Evolutionary conservation across 768 basidiomycete genomes (phyloP).

Genomic region (Pulveroboletus sp.): DNA sequence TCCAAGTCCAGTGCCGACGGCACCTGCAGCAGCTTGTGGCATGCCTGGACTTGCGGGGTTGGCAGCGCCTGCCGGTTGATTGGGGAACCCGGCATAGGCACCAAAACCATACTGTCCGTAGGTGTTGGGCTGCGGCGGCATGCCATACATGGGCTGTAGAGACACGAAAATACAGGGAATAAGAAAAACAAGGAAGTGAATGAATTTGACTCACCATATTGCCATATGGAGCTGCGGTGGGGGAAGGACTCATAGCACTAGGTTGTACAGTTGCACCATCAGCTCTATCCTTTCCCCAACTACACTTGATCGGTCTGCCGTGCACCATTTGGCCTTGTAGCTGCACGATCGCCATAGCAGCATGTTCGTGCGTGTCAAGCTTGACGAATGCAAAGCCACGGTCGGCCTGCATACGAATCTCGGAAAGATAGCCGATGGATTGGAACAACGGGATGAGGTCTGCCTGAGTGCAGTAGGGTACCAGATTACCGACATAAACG

Average conservation of each 20-base stretch:
- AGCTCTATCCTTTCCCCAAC: conserved; percentile 96
- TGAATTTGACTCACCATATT: conserved; percentile 53
- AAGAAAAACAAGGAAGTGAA: not conserved
- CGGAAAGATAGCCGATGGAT: conserved; percentile 96
- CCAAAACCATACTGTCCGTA: conserved; percentile 76
- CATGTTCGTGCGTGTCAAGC: conserved; percentile 97
- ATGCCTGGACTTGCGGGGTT: conserved; percentile 38
- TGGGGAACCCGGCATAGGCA: conserved; percentile 68
- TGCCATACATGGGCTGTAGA: conserved; percentile 79
- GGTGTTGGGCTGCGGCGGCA: conserved; percentile 77
- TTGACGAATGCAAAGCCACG: conserved; percentile 99
- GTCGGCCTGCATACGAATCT: conserved; percentile 99
- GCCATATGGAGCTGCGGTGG: conserved; percentile 62
- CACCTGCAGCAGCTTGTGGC: conserved; percentile 54
- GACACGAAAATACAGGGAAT: not conserved
- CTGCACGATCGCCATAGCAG: conserved; percentile 96
- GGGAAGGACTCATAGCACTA: conserved; percentile 55
- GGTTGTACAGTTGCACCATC: conserved; percentile 58
- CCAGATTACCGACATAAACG: conserved; percentile 97
- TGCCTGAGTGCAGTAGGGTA: conserved; percentile 94
- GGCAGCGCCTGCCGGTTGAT: conserved; percentile 49
- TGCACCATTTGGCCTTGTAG: conserved; percentile 97
- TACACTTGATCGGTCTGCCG: conserved; percentile 95
- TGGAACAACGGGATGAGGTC: conserved; percentile 98
- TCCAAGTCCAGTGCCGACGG: conserved; percentile 51